These are phyloP conservation scores for Neofusicoccum cordaticola DNA, from an alignment of 2,329 filamentous ascomycete genomes.

Conservation along the genomic window DNA sequence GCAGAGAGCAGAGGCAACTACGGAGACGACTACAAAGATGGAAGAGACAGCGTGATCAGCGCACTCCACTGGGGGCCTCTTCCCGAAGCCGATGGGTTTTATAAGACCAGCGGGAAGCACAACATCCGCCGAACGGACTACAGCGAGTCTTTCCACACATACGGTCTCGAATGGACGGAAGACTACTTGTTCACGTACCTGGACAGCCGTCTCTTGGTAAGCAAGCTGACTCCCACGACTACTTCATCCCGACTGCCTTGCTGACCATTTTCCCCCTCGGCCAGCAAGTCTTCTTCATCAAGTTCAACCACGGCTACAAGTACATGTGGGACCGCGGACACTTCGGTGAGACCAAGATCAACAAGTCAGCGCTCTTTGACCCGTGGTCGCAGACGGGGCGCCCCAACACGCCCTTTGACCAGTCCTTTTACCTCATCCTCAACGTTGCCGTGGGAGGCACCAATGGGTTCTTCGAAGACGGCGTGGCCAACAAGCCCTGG, in stretches of 20 bases:
- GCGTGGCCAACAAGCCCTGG: conserved; percentile 15
- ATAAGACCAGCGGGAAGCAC: conserved; percentile 26
- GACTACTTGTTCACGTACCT: conserved; percentile 55
- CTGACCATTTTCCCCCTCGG: not conserved
- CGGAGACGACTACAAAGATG: conserved; percentile 36
- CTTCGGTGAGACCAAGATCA: conserved; percentile 33
- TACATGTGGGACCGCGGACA: conserved; percentile 39
- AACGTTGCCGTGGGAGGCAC: conserved; percentile 25
- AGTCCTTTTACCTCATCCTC: conserved; percentile 38
- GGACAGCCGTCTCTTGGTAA: conserved; percentile 40
- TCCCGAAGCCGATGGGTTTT: conserved; percentile 26
- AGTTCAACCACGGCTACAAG: conserved; percentile 23
- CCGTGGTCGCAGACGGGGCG: conserved; percentile 36
- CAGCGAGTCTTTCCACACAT: conserved; percentile 49
- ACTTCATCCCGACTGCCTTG: not conserved
- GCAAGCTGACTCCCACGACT: not conserved
- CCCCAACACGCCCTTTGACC: conserved; percentile 39
- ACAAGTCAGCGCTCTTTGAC: conserved; percentile 37
- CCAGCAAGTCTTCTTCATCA: conserved; percentile 19
- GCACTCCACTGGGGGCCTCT: conserved; percentile 50
- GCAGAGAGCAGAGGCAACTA: conserved; percentile 50
- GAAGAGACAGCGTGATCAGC: conserved; percentile 44
- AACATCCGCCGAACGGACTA: conserved; percentile 25
- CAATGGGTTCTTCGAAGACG: conserved; percentile 16
- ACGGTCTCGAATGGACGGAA: conserved; percentile 53